phyloP scores from a whole-genome alignment of 1,284 basidiomycete species.

The Rhodotorula sp. region DNA sequence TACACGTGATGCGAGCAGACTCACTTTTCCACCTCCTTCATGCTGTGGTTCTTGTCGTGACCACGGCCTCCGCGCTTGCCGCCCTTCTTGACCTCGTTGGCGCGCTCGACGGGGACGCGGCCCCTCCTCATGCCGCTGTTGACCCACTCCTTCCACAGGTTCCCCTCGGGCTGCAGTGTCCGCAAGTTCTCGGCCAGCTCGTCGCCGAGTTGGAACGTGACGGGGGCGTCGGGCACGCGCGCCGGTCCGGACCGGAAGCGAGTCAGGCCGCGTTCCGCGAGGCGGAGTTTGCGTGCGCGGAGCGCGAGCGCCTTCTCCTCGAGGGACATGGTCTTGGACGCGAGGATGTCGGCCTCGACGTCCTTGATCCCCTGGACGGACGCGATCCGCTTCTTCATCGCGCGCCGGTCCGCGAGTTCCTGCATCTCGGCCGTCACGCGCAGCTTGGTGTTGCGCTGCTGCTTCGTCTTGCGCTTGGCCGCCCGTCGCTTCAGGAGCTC shows the following conservation, averaged over 20 bases:
- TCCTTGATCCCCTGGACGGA: slow-evolving; percentile 59
- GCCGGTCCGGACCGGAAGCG: slow-evolving; percentile 68
- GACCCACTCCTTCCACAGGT: slow-evolving; percentile 45
- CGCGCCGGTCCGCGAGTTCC: slow-evolving; percentile 48
- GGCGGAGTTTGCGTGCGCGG: slow-evolving; percentile 51
- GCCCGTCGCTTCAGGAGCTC: slow-evolving; percentile 53
- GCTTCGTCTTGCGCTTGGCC: slow-evolving; percentile 63
- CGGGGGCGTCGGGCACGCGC: slow-evolving; percentile 63
- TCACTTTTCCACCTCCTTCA: slow-evolving; percentile 34
- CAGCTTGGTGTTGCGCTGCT: slow-evolving; percentile 59
- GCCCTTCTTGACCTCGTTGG: slow-evolving; percentile 40
- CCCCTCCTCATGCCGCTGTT: slow-evolving; percentile 42
- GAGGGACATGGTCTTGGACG: slow-evolving; percentile 50
- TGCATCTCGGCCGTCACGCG: slow-evolving; percentile 55
- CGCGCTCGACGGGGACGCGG: slow-evolving; percentile 42
- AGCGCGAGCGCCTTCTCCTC: slow-evolving; percentile 54
- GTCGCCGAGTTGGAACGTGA: slow-evolving; percentile 87
- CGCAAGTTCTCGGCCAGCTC: slow-evolving; percentile 84
- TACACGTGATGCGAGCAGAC: not conserved
- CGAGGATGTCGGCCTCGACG: slow-evolving; percentile 55
- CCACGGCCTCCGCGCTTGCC: slow-evolving; percentile 39
- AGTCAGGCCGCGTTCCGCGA: slow-evolving; percentile 57
- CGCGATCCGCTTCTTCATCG: slow-evolving; percentile 60
- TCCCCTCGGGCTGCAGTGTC: slow-evolving; percentile 62
- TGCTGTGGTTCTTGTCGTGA: slow-evolving; percentile 37